These are phyloP conservation scores for Fusarium tricinctum DNA, from an alignment of 2,329 filamentous ascomycete species.

Conservation along the genomic window DNA sequence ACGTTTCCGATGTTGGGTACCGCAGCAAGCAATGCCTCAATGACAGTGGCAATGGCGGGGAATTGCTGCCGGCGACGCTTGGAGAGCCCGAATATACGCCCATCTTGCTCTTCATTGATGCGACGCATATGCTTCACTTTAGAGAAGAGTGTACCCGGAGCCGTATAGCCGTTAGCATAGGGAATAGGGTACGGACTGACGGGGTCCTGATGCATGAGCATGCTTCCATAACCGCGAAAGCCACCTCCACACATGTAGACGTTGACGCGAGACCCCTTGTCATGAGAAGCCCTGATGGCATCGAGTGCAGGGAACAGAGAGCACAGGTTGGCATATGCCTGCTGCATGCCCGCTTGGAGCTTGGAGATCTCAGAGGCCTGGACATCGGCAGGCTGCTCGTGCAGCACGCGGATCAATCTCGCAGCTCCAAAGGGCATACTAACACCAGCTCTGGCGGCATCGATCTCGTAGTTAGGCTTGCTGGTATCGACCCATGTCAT, in stretches of 20 bases:
- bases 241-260: conserved; percentile 92
- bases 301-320: conserved; percentile 65
- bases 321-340: conserved; percentile 70
- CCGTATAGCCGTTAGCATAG: conserved; percentile 83
- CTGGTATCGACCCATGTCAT: conserved; percentile 73
- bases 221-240: conserved; percentile 90
- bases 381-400: conserved; percentile 56
- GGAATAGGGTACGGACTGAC: conserved; percentile 86
- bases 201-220: conserved; percentile 83
- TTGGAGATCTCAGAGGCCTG: conserved; percentile 65
- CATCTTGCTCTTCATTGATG: conserved; percentile 64
- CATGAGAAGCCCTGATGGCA: conserved; percentile 55
- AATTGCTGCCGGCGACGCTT: conserved; percentile 84
- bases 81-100: conserved; percentile 82
- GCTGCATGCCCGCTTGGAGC: conserved; percentile 70
- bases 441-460: conserved; percentile 67
- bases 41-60: conserved; percentile 83
- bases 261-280: conserved; percentile 65
- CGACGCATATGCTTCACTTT: conserved; percentile 66
- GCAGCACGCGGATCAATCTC: conserved; percentile 66
- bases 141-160: conserved; percentile 71
- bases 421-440: conserved; percentile 75
- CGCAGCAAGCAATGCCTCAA: conserved; percentile 78
- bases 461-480: conserved; percentile 61
- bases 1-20: conserved; percentile 80